These are phyloP conservation scores for Periconia macrospinosa DNA, from an alignment of 2,329 filamentous ascomycete species.

Conservation along the genomic window DNA sequence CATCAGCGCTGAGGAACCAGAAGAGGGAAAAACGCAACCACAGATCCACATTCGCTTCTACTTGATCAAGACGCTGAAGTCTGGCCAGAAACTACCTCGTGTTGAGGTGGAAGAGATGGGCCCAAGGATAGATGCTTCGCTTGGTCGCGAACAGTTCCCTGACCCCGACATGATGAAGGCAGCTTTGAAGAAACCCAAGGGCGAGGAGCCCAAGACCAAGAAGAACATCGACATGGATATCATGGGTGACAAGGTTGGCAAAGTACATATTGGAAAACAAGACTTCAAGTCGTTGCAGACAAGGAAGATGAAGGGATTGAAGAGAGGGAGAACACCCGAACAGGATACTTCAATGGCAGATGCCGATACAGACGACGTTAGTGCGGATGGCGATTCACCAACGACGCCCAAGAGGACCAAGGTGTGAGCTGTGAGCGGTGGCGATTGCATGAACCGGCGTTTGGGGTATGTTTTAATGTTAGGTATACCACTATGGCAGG, in stretches of 20 bases:
- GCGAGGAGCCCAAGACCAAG: conserved; percentile 75
- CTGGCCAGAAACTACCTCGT: conserved; percentile 81
- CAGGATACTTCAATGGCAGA: conserved; percentile 34
- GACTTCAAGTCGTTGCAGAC: conserved; percentile 87
- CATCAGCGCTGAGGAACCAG: conserved; percentile 68
- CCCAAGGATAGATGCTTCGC: conserved; percentile 85
- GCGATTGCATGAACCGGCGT: conserved; percentile 33
- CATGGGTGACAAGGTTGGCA: conserved; percentile 95
- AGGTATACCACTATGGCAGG: conserved; percentile 28
- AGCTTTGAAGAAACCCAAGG: conserved; percentile 83
- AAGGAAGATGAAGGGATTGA: conserved; percentile 98
- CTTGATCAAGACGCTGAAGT: conserved; percentile 81
- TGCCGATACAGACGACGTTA: conserved; percentile 23
- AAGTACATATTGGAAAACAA: conserved; percentile 88
- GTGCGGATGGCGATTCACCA: conserved; percentile 21
- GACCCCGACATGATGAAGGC: conserved; percentile 83
- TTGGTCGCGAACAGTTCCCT: conserved; percentile 78
- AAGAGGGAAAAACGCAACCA: conserved; percentile 47
- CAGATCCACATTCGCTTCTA: conserved; percentile 74
- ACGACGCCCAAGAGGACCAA: conserved; percentile 30
- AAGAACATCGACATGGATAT: conserved; percentile 93
- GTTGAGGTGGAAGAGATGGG: conserved; percentile 96
- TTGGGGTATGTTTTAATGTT: conserved; percentile 23
- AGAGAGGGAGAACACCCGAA: conserved; percentile 64
- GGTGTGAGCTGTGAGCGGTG: conserved; percentile 11